phyloP scores from a whole-genome alignment of 176 grass and related monocot species.

The Oryza glaberrima region DNA sequence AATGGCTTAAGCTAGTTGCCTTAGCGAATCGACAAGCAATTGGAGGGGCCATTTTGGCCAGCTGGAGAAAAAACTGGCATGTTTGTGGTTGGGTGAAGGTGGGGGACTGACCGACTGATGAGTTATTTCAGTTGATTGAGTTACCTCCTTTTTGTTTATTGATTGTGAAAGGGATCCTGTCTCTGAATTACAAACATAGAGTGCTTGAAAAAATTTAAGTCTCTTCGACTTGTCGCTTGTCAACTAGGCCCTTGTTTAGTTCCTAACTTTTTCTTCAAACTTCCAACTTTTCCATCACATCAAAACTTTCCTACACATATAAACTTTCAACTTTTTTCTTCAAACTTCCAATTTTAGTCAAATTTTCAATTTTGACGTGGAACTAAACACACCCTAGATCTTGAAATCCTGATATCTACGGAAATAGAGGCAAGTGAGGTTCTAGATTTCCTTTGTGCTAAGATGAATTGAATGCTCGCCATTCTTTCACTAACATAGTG shows the following conservation, averaged over 20 bases:
- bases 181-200: neutral
- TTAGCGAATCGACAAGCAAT: no score
- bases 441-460: neutral
- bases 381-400: neutral
- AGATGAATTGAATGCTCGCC: slow-evolving; percentile 10
- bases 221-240: neutral
- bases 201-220: neutral
- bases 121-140: neutral
- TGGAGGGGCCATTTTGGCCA: neutral
- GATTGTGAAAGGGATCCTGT: slow-evolving; percentile 2
- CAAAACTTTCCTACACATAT: no score
- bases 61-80: neutral
- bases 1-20: no score
- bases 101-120: no score
- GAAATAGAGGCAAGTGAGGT: neutral
- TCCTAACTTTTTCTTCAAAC: no score
- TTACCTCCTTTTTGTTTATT: neutral
- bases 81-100: neutral
- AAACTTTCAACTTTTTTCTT: no score
- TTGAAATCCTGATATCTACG: neutral
- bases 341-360: no score
- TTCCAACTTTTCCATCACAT: no score
- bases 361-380: no score
- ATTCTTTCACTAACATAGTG: neutral
- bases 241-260: neutral